phyloP scores from a whole-genome alignment of 164 flowering plant genomes.

The Amborella trichopoda region DNA sequence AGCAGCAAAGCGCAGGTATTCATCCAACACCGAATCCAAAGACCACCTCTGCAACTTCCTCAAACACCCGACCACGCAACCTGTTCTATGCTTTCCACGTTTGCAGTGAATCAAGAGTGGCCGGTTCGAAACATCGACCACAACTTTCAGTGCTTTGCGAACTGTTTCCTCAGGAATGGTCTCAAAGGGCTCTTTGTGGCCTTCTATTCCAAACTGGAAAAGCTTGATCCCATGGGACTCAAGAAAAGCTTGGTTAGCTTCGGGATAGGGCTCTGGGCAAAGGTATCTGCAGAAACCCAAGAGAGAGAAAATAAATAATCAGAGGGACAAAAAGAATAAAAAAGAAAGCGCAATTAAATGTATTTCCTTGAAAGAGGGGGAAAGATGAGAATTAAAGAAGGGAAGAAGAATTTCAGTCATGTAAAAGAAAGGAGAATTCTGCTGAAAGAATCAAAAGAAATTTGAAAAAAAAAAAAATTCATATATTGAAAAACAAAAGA shows the following conservation, averaged over 20 bases:
- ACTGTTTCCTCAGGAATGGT: conserved; percentile 39
- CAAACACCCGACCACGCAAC: conserved; percentile 70
- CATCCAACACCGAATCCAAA: conserved; percentile 58
- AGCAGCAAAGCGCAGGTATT: conserved; percentile 74
- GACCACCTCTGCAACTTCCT: conserved; percentile 77
- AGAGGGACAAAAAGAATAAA: neutral
- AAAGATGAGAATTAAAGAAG: neutral
- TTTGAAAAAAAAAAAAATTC: neutral
- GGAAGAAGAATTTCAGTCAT: neutral
- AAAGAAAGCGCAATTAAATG: neutral
- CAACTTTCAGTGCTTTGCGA: conserved; percentile 46
- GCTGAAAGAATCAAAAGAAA: neutral
- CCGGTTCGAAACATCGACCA: conserved; percentile 59
- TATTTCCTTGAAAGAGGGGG: neutral
- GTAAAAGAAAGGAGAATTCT: neutral
- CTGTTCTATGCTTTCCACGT: conserved; percentile 84
- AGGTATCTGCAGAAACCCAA: conserved; percentile 33
- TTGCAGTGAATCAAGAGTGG: conserved; percentile 78
- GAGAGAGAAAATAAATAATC: neutral
- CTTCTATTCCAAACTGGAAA: conserved; percentile 29
- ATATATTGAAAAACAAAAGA: neutral
- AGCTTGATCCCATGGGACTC: conserved; percentile 32
- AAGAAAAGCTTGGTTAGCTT: conserved; percentile 38
- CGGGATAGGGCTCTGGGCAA: conserved; percentile 67
- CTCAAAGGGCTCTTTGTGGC: conserved; percentile 21